Base-by-base conservation (phyloP, 257 asterid genomes). In the Ballota nigra region DNA sequence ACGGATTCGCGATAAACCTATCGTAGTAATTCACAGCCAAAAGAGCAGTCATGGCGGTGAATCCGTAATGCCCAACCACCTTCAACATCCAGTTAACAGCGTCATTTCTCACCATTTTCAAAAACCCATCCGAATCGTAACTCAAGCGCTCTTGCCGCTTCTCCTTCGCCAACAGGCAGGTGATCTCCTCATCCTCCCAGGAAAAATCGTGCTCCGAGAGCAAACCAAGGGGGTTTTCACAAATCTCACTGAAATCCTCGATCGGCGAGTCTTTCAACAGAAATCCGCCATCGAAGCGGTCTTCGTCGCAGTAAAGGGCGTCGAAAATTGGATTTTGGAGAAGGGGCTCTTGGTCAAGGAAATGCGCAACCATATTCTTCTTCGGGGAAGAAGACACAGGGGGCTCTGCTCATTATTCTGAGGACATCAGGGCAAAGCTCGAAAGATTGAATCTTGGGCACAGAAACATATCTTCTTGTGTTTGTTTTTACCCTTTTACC, bases 161-260 rank as follows among this genome's bases (percentile, higher is more conserved):
- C 71, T 92, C 95, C 64, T 90, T 88, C 7, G 75, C 70, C 66
- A 92, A 75, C 9, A 92, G 89, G 56, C 74, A 45, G 18, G 68
- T 56, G 72, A 90, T 74, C 85, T 92, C 97, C 0, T 87, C 92
- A 26, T 90, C 88, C 62, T 90, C 97, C 98, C 98, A 92, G 31
- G 82, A 83, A 68, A 86, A 75, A 79, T 90, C 96, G 69, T 78
- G 87, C 72, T 82, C 89, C 28, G 68, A 77, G 23, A 78, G 73
- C 36, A 83, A 83, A 71, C 60, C 33, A 49, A 73, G 66, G 51
- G 78, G 71, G 19, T 83, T 83, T 77, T 76, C 24, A 2, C 43
- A 43, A 77, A 76, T 70, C 58, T 43, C 67, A 34, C 73, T 16
- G 10, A 31, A 40, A 75, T 66, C 77, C 20, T 74, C 77, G 24